A percentile compares a stretch with the other conserved stretches of the same genome.
Evolutionary conservation across 805 yeast species (phyloP).

Genomic region (Saturnispora gosingensis): DNA sequence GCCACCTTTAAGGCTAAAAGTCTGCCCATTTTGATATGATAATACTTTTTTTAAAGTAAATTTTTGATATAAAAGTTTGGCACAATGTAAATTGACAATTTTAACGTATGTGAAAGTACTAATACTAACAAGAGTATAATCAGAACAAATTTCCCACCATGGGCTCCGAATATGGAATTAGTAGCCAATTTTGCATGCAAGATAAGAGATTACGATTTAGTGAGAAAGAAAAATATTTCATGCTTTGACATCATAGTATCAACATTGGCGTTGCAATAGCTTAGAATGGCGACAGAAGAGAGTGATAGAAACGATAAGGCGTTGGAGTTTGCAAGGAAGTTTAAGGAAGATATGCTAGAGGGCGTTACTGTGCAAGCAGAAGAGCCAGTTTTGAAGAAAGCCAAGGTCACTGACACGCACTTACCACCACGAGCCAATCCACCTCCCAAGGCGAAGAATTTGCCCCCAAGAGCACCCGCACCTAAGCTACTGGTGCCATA

Average conservation of each 20-base stretch:
- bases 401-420: background rate
- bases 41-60: too few relatives aligned
- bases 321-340: background rate
- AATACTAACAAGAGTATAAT: too few relatives aligned
- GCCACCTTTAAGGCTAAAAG: too few relatives aligned
- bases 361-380: background rate
- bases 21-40: too few relatives aligned
- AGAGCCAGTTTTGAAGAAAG: slow-evolving; percentile 4
- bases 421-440: slow-evolving; percentile 8
- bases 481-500: background rate
- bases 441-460: background rate
- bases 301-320: background rate
- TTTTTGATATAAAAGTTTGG: too few relatives aligned
- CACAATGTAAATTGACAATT: too few relatives aligned
- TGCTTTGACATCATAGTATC: too few relatives aligned
- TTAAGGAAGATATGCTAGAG: background rate
- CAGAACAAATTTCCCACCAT: too few relatives aligned
- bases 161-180: background rate
- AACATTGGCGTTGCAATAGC: background rate
- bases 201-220: background rate
- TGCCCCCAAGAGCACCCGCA: slow-evolving; percentile 8
- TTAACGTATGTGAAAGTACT: too few relatives aligned
- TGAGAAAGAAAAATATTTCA: background rate
- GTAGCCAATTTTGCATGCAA: background rate
- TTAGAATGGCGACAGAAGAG: background rate